Evolutionary conservation across 1,139 yeast genomes (phyloP).

Genomic region (Scheffersomyces titani): DNA sequence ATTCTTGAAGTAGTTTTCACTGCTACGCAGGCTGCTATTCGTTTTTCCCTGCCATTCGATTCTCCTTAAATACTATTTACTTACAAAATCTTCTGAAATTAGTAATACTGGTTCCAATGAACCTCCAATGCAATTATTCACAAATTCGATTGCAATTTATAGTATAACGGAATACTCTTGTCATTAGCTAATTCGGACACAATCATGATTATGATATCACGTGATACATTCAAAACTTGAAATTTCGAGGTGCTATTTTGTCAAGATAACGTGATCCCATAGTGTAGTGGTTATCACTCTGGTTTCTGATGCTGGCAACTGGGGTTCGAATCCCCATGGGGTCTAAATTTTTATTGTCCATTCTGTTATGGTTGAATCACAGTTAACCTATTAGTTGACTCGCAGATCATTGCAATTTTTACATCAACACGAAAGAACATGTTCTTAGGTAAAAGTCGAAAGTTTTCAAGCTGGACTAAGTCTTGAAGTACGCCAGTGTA

Average conservation of each 20-base stretch:
- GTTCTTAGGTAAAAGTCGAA: background rate
- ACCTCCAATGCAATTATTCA: too few species aligned
- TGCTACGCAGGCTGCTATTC: too few species aligned
- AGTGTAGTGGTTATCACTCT: constrained; percentile 21
- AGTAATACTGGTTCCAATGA: too few species aligned
- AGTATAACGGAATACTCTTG: too few species aligned
- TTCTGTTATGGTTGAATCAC: too few species aligned
- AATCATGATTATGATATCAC: background rate
- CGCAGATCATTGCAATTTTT: too few species aligned
- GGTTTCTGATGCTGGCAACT: constrained; percentile 21
- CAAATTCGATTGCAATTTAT: too few species aligned
- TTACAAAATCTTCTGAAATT: too few species aligned
- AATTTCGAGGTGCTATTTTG: background rate
- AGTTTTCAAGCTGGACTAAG: background rate
- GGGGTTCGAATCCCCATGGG: constrained; percentile 21
- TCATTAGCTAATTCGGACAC: background rate
- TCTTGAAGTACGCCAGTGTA: background rate
- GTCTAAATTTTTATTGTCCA: constrained; percentile 6
- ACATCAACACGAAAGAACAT: background rate
- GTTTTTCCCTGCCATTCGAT: too few species aligned
- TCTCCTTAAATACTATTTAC: too few species aligned
- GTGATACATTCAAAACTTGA: background rate
- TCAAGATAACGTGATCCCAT: constrained; percentile 9
- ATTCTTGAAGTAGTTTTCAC: too few species aligned
- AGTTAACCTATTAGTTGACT: too few species aligned